phyloP scores from a whole-genome alignment of 768 basidiomycete species.

The Pulveroboletus sp. region DNA sequence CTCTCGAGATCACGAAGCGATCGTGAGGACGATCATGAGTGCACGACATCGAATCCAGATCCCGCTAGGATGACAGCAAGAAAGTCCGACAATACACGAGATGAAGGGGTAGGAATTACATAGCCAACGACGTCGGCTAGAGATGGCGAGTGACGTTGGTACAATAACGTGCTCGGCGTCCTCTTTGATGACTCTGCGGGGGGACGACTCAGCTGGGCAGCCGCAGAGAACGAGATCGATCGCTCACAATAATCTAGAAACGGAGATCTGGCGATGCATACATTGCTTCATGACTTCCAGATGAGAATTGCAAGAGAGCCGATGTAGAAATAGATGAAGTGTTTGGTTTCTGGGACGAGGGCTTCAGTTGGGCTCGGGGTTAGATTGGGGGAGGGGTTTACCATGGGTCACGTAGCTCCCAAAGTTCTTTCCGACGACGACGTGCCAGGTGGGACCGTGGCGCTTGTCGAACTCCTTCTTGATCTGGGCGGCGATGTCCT shows the following conservation, averaged over 20 bases:
- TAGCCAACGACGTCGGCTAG: constrained; percentile 12
- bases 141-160: constrained; percentile 17
- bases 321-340: constrained; percentile 99
- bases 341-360: constrained; percentile 75
- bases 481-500: constrained; percentile 96
- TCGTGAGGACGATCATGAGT: no score
- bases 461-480: constrained; percentile 97
- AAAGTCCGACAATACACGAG: constrained; percentile 17
- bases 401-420: constrained; percentile 97
- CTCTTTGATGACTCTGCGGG: constrained; percentile 16
- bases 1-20: no score
- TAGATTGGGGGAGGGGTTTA: constrained; percentile 34
- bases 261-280: constrained; percentile 4
- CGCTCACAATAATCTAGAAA: constrained; percentile 26
- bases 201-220: not conserved
- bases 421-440: constrained; percentile 98
- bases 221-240: not conserved
- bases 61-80: constrained; percentile 5
- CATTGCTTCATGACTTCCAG: constrained; percentile 75
- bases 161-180: constrained; percentile 23
- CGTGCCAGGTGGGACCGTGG: constrained; percentile 95
- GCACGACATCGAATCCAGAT: no score
- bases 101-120: constrained; percentile 25
- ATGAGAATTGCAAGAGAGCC: constrained; percentile 89
- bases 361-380: constrained; percentile 9